phyloP scores from a whole-genome alignment of 148 eudicot genomes.

The Cornus kousa region DNA sequence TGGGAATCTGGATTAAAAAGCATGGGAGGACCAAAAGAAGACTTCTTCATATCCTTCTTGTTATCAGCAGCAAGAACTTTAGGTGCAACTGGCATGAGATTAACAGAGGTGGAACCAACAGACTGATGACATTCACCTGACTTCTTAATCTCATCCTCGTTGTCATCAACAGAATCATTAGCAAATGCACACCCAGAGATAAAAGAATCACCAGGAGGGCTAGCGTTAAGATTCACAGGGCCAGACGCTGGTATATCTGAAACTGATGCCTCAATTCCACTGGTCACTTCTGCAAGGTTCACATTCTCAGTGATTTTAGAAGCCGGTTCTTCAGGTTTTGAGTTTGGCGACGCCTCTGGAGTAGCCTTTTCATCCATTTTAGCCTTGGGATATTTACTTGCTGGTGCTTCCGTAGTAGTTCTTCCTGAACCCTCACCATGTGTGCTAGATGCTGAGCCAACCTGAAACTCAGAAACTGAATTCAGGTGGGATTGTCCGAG shows the following conservation, averaged over 20 bases:
- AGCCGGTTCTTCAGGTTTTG: constrained; percentile 9
- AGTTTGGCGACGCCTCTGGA: constrained; percentile 4
- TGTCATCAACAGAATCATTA: neutral
- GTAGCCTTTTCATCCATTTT: constrained; percentile 13
- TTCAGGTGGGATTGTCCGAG: constrained; percentile 35
- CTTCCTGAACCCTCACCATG: constrained; percentile 9
- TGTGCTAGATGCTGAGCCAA: constrained; percentile 14
- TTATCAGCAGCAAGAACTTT: neutral
- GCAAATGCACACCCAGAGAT: neutral
- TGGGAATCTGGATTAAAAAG: neutral
- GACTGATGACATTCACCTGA: constrained; percentile 2
- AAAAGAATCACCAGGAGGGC: neutral
- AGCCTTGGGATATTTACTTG: constrained; percentile 21
- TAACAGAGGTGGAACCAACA: neutral
- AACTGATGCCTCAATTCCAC: neutral
- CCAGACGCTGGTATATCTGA: constrained; percentile 8
- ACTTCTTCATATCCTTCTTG: neutral
- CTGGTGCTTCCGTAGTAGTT: neutral
- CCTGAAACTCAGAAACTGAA: constrained; percentile 19
- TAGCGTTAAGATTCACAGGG: constrained; percentile 13
- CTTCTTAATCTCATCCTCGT: neutral
- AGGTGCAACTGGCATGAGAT: neutral
- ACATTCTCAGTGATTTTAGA: constrained; percentile 3
- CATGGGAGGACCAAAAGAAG: neutral
- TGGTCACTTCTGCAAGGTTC: neutral